Conservation (phyloP, 176 grass and related monocot species). For the Alopecurus myosuroides region DNA sequence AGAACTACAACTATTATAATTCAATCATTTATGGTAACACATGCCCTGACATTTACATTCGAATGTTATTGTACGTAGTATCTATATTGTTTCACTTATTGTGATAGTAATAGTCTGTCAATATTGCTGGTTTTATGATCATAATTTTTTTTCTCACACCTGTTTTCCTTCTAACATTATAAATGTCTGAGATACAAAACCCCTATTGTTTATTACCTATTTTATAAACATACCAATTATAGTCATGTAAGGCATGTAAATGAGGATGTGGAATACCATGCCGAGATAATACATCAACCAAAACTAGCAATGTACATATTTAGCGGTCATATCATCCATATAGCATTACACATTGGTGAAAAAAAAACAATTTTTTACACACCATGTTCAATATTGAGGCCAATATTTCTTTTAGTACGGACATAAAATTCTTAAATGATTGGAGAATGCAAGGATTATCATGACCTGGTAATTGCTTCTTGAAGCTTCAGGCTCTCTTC, state of each 20-base stretch:
- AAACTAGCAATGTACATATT: background rate
- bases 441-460: background rate
- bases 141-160: too few species aligned
- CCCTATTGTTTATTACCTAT: background rate
- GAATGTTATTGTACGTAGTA: background rate
- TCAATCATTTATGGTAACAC: too few species aligned
- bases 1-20: too few species aligned
- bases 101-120: background rate
- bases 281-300: background rate
- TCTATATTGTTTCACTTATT: background rate
- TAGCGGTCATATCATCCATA: background rate
- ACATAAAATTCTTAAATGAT: background rate
- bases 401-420: too few species aligned
- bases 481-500: background rate
- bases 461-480: background rate
- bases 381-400: too few species aligned
- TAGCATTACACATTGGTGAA: too few species aligned
- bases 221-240: background rate
- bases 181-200: too few species aligned
- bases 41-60: background rate
- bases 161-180: too few species aligned
- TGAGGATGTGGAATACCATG: background rate
- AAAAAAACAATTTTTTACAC: too few species aligned
- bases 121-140: too few species aligned
- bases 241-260: background rate